phyloP scores from a whole-genome alignment of 1,139 yeast species.

The Zhuliangozyma parablackwelliae region DNA sequence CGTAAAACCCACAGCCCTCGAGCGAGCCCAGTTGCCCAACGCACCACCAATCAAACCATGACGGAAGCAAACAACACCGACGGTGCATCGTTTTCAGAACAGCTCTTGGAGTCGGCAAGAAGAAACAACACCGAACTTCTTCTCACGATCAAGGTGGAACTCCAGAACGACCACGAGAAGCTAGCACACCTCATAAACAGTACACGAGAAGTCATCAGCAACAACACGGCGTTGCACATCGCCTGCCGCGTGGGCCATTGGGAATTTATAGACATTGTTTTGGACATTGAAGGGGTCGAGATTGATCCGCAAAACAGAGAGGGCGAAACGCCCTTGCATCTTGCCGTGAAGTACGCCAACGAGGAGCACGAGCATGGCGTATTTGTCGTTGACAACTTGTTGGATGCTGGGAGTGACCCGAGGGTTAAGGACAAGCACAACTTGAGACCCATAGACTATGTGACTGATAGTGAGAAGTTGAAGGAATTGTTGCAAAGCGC shows the following conservation, averaged over 20 bases:
- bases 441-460: slow-evolving; percentile 72
- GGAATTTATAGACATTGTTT: slow-evolving; percentile 76
- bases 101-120: slow-evolving; percentile 80
- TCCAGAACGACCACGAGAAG: slow-evolving; percentile 39
- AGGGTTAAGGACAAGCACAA: slow-evolving; percentile 35
- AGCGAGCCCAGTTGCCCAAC: no score
- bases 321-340: slow-evolving; percentile 87
- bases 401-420: slow-evolving; percentile 95
- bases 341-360: slow-evolving; percentile 67
- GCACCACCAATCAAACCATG: slow-evolving; percentile 1
- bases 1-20: no score
- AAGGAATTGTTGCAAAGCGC: slow-evolving; percentile 72
- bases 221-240: slow-evolving; percentile 79
- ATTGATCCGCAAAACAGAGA: slow-evolving; percentile 76
- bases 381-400: slow-evolving; percentile 71
- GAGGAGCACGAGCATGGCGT: slow-evolving; percentile 85
- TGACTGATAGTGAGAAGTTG: slow-evolving; percentile 49
- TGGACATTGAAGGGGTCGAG: slow-evolving; percentile 89
- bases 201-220: slow-evolving; percentile 67
- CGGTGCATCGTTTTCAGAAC: slow-evolving; percentile 80
- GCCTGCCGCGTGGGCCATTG: slow-evolving; percentile 79
- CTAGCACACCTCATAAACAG: slow-evolving; percentile 63
- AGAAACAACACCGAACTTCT: slow-evolving; percentile 81
- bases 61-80: slow-evolving; percentile 10
- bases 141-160: slow-evolving; percentile 48